These are phyloP conservation scores for Acanthamoeba sp. DNA, from an alignment of 208 protist species.

Conservation along the genomic window DNA sequence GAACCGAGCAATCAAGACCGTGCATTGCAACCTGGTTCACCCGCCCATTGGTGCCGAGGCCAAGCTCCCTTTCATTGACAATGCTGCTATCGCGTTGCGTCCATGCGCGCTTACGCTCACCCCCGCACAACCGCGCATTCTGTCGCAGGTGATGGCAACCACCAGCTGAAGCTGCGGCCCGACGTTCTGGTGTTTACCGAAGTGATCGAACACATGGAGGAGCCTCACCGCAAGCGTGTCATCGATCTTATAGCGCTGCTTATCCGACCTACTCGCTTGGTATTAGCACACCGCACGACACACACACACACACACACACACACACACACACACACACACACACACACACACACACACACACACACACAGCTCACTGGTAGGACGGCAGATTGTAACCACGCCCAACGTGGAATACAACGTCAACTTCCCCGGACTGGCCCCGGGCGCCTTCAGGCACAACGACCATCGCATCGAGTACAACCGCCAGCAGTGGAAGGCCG, in stretches of 20 bases:
- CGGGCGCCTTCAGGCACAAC: neutral
- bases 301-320: neutral
- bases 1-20: constrained; percentile 13
- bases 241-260: constrained; percentile 5
- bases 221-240: neutral
- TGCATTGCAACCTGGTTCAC: neutral
- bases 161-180: neutral
- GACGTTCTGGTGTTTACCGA: constrained; percentile 1
- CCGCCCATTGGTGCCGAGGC: neutral
- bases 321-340: neutral
- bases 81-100: neutral
- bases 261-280: neutral
- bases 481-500: neutral
- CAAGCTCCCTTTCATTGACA: no score
- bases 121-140: no score
- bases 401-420: constrained; percentile 32
- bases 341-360: no score
- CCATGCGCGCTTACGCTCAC: neutral
- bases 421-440: neutral
- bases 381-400: neutral
- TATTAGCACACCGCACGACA: neutral
- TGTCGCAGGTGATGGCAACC: neutral
- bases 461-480: constrained; percentile 52
- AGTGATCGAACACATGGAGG: constrained; percentile 48
- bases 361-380: neutral